Evolutionary conservation across 2,329 filamentous ascomycete genomes (phyloP).

Genomic region (Colletotrichum sp.): DNA sequence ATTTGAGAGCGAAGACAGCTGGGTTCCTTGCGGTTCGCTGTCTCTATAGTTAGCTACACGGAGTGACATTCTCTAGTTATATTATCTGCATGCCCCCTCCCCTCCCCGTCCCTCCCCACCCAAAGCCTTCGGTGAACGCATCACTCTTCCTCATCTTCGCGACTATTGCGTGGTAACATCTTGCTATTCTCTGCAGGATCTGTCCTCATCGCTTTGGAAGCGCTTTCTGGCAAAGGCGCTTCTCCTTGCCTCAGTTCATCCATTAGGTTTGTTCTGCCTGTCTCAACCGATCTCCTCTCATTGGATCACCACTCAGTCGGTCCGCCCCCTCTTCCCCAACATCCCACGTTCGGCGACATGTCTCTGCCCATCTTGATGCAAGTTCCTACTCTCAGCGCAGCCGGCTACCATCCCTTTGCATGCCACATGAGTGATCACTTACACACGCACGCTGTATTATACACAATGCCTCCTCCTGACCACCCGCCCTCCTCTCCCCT

Average conservation of each 20-base stretch:
- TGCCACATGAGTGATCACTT: background rate
- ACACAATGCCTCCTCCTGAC: background rate
- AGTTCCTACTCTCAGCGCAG: background rate
- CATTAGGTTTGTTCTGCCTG: background rate
- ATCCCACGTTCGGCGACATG: background rate
- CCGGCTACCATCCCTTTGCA: background rate
- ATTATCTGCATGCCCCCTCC: background rate
- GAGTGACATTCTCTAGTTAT: background rate
- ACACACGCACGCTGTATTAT: background rate
- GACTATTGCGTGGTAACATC: background rate
- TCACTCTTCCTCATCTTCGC: background rate
- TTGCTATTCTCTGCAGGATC: background rate
- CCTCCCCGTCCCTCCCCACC: background rate
- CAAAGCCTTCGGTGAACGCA: background rate
- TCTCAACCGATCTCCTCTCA: background rate
- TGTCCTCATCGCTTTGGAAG: background rate
- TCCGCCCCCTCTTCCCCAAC: background rate
- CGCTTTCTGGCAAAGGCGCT: background rate
- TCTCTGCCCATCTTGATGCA: constrained; percentile 2
- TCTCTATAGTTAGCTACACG: background rate
- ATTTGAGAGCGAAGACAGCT: background rate
- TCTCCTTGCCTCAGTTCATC: background rate
- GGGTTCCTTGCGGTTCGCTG: background rate
- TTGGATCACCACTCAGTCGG: background rate
- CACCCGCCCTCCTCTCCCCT: background rate